Base-by-base conservation (phyloP, 2,329 filamentous ascomycete species). In the Aspergillus unguis region DNA sequence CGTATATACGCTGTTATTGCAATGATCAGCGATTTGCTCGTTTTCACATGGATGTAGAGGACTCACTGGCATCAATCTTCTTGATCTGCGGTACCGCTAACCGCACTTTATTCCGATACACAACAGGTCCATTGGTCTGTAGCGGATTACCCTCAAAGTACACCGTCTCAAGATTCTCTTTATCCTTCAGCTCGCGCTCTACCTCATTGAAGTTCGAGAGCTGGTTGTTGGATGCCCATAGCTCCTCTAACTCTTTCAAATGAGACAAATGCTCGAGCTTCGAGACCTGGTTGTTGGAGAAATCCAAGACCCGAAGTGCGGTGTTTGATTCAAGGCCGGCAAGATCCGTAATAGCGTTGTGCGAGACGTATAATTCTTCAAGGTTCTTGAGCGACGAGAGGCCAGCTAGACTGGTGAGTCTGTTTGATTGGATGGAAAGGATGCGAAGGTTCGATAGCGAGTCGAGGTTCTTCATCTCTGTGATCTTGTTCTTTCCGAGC, bases 401-500 rank as follows among this genome's bases (percentile, higher is more conserved):
- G 2, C 90, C 90, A 8, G 84, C 79, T 11, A 99, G 82, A 58
- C 85, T 82, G 52, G 84, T 86, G 61, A 99, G 88, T 46, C 94
- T 88, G 77, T 99, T 99, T 37, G 91, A 94, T 73, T 97, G 94
- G 63, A 99, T 91, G 64, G 90, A 95, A 48, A 99, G 84, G 46
- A 97, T 89, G 58, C 86, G 87, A 42, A 99, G 81, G 62, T 88
- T 92, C 6, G 84, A 79, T 28, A 99, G 80, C 0, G 83, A 80
- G n/a, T 80, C 80, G 11, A 97, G 81, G 48, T 89, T 81, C 73
- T 82, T 85, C 57, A 97, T 84, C 65, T 91, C 83, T 0, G 87
- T 88, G 63, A 99, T 96, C 69, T 95, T 96, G 77, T 96, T 96
- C 80, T 96, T 97, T 53, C 90, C 94, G 17, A 97, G 76, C 92